phyloP scores from a whole-genome alignment of 2,329 filamentous ascomycete species.

The Drechslera avenae region DNA sequence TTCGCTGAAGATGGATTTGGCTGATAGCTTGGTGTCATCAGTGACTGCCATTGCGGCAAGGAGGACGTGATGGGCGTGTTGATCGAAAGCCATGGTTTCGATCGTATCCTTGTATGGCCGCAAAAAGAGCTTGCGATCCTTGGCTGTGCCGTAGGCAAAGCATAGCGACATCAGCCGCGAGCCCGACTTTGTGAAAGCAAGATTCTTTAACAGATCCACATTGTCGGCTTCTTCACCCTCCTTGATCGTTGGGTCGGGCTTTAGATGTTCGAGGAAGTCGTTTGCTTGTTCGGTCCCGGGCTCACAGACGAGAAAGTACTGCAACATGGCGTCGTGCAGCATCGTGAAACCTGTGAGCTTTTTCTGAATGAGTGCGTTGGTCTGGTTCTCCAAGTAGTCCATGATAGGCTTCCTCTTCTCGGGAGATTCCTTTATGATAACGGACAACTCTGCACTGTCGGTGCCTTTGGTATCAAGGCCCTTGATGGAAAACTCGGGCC shows the following conservation, averaged over 20 bases:
- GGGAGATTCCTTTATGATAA: constrained; percentile 76
- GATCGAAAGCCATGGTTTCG: constrained; percentile 81
- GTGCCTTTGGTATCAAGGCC: constrained; percentile 57
- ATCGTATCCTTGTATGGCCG: constrained; percentile 90
- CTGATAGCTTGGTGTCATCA: constrained; percentile 88
- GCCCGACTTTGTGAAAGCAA: constrained; percentile 92
- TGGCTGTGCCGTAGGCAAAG: constrained; percentile 83
- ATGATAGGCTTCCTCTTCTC: constrained; percentile 89
- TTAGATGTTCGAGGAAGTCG: constrained; percentile 88
- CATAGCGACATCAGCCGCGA: constrained; percentile 80
- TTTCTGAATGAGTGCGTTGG: constrained; percentile 94
- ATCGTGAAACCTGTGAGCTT: constrained; percentile 96
- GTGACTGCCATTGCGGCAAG: constrained; percentile 87
- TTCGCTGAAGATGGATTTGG: constrained; percentile 86
- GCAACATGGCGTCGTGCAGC: constrained; percentile 96
- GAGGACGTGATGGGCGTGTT: constrained; percentile 78
- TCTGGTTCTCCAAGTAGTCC: constrained; percentile 81
- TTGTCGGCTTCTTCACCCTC: constrained; percentile 57
- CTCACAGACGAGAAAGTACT: constrained; percentile 86
- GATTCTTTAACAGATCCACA: constrained; percentile 82
- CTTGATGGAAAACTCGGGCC: constrained; percentile 86
- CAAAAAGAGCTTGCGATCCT: constrained; percentile 88
- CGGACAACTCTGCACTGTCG: constrained; percentile 68
- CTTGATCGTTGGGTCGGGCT: constrained; percentile 79
- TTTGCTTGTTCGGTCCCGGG: constrained; percentile 78